Conservation (phyloP, 2,329 filamentous ascomycete species). For the Elsinoe australis region DNA sequence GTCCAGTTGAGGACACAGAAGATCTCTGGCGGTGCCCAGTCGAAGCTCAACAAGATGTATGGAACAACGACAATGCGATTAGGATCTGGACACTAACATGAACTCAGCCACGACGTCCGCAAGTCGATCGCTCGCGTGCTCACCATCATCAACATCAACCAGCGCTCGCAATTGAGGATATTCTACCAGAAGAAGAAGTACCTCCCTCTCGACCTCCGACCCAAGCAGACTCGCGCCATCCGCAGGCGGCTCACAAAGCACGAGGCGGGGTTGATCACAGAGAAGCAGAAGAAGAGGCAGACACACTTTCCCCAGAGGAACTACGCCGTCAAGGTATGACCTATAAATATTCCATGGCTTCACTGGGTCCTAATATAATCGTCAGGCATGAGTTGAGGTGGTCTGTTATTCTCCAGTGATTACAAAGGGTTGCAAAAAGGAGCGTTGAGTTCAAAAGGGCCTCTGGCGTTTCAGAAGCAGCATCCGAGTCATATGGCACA, state of each 20-base stretch:
- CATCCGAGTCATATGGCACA: constrained; percentile 17
- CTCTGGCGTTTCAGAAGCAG: constrained; percentile 18
- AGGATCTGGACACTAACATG: background rate
- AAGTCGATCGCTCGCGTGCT: constrained; percentile 99
- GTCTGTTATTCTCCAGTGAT: constrained; percentile 15
- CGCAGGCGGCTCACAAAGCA: constrained; percentile 88
- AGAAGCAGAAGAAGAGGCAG: constrained; percentile 95
- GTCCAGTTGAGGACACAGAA: constrained; percentile 97
- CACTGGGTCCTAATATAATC: background rate
- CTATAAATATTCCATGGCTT: background rate
- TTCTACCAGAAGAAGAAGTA: constrained; percentile 99
- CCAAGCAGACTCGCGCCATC: constrained; percentile 97
- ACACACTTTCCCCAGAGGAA: constrained; percentile 97
- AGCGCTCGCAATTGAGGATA: constrained; percentile 91
- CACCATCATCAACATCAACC: constrained; percentile 99
- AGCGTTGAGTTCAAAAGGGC: constrained; percentile 16
- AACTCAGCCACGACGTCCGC: constrained; percentile 84
- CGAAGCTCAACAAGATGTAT: constrained; percentile 97
- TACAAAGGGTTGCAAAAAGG: constrained; percentile 15
- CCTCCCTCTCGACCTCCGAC: constrained; percentile 92
- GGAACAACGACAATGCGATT: constrained; percentile 31
- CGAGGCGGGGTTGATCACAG: constrained; percentile 74
- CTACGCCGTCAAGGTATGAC: constrained; percentile 89
- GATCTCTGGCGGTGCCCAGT: constrained; percentile 83
- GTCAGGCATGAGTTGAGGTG: constrained; percentile 7